phyloP scores from a whole-genome alignment of 495 filamentous ascomycete genomes.

The Haplographium delicatum region DNA sequence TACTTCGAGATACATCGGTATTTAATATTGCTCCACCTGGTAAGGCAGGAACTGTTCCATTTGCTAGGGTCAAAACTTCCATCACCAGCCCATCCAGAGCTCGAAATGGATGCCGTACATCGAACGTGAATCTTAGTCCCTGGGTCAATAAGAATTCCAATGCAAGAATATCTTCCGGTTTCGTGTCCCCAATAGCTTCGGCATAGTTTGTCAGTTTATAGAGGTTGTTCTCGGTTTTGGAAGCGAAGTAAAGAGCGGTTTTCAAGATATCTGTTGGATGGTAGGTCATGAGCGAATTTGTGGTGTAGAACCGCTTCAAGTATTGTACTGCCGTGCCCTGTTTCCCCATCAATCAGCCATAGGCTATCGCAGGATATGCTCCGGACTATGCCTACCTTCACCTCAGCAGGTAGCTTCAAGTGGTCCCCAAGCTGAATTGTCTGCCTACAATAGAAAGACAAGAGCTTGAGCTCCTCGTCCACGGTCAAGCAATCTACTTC shows the following conservation, averaged over 20 bases:
- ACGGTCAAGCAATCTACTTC: conserved; percentile 70
- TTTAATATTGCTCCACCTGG: conserved; percentile 4
- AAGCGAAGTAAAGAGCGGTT: conserved; percentile 83
- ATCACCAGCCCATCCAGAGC: conserved; percentile 80
- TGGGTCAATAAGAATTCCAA: conserved; percentile 90
- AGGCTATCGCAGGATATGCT: too few species aligned
- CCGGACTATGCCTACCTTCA: conserved; percentile 69
- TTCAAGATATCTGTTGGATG: conserved; percentile 81
- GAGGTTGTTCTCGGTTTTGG: conserved; percentile 84
- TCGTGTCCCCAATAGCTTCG: conserved; percentile 55
- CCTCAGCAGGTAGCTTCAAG: conserved; percentile 72
- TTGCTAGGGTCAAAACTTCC: conserved; percentile 63
- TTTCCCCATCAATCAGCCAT: background rate
- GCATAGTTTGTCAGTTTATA: conserved; percentile 58
- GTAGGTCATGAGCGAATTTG: conserved; percentile 92
- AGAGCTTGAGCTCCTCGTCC: conserved; percentile 76
- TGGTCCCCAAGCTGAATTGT: conserved; percentile 69
- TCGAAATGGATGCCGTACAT: conserved; percentile 86
- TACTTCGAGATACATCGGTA: conserved; percentile 3
- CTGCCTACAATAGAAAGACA: conserved; percentile 72
- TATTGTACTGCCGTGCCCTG: conserved; percentile 88
- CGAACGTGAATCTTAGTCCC: conserved; percentile 88
- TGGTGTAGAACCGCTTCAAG: conserved; percentile 89
- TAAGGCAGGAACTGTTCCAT: conserved; percentile 36
- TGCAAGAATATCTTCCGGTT: conserved; percentile 71